Evolutionary conservation across 1,284 basidiomycete species (phyloP).

Genomic region (Ustilago tritici): DNA sequence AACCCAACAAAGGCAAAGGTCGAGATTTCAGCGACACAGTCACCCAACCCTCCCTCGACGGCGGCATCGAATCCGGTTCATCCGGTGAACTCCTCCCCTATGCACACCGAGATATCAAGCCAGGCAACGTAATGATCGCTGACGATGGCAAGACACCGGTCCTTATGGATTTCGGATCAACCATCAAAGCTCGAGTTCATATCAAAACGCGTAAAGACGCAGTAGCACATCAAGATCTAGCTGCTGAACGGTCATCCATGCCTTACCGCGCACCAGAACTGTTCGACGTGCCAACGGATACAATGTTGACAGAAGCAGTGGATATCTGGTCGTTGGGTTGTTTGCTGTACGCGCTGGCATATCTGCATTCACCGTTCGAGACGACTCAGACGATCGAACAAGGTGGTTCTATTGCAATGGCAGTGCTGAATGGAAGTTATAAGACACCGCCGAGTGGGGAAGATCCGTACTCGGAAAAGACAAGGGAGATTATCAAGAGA

Average conservation of each 20-base stretch:
- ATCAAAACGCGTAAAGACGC: conserved; percentile 87
- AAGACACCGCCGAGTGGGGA: conserved; percentile 59
- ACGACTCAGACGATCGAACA: conserved; percentile 68
- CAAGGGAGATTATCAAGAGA: conserved; percentile 59
- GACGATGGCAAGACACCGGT: conserved; percentile 83
- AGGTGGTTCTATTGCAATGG: conserved; percentile 68
- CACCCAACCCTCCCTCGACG: conserved; percentile 65
- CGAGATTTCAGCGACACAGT: conserved; percentile 31
- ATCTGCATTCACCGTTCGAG: conserved; percentile 70
- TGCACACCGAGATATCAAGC: conserved; percentile 96
- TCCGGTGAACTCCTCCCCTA: conserved; percentile 77
- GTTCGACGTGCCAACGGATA: conserved; percentile 69
- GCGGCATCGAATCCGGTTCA: conserved; percentile 71
- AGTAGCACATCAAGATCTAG: conserved; percentile 67
- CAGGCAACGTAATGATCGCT: conserved; percentile 93
- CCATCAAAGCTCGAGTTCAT: conserved; percentile 81
- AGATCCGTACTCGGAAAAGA: conserved; percentile 60
- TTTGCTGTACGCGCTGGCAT: conserved; percentile 66
- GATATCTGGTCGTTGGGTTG: conserved; percentile 70
- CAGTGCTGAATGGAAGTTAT: conserved; percentile 67
- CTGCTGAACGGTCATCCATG: conserved; percentile 68
- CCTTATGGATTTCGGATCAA: conserved; percentile 98
- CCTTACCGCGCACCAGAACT: conserved; percentile 70
- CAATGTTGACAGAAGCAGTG: conserved; percentile 65
- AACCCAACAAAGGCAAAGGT: conserved; percentile 49